Conservation (phyloP, 352 stramenopile species). For the Phytophthora fragariaefolia region DNA sequence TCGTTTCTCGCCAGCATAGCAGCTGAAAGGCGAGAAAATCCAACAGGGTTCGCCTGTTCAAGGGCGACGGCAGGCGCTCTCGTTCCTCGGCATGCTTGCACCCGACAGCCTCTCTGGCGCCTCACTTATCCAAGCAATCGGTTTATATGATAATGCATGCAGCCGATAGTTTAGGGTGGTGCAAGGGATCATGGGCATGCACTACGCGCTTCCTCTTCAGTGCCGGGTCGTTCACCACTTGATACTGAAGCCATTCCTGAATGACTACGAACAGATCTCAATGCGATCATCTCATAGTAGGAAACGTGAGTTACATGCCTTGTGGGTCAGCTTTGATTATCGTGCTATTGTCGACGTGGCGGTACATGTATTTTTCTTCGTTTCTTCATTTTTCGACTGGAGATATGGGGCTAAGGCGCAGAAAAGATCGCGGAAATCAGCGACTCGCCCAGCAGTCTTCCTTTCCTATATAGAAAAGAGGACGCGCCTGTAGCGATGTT, state of each 20-base stretch:
- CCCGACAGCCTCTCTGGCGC: neutral
- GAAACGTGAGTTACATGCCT: slow-evolving; percentile 9
- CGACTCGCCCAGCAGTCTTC: neutral
- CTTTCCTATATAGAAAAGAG: neutral
- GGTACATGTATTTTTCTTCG: no score
- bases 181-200: neutral
- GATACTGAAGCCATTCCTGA: slow-evolving; percentile 18
- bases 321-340: slow-evolving; percentile 2
- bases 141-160: no score
- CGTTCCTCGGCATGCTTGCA: neutral
- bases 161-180: no score
- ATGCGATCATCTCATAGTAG: no score
- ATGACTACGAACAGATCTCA: neutral
- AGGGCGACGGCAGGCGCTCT: neutral
- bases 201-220: neutral
- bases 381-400: slow-evolving; percentile 20
- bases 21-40: slow-evolving; percentile 24
- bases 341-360: neutral
- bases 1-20: slow-evolving; percentile 22
- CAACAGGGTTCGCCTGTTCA: slow-evolving; percentile 2
- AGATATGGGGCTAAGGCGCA: slow-evolving; percentile 12
- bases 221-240: neutral
- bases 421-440: slow-evolving; percentile 1
- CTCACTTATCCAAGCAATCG: slow-evolving; percentile 5
- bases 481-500: neutral